phyloP scores from a whole-genome alignment of 2,329 filamentous ascomycete species.

The Alternaria longipes region DNA sequence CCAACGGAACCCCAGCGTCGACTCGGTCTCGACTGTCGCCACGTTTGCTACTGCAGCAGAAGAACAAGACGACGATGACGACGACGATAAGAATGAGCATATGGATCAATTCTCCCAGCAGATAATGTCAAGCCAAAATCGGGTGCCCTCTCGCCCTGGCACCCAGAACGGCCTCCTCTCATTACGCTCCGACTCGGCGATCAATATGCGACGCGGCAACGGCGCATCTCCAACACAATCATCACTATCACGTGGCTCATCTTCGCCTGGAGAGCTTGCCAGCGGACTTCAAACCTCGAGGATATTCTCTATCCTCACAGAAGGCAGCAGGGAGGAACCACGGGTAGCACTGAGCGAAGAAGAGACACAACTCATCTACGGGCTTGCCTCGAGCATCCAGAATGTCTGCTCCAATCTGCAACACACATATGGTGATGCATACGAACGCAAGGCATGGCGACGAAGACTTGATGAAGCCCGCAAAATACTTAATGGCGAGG shows the following conservation, averaged over 20 bases:
- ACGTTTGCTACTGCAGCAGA: conserved; percentile 72
- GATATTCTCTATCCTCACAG: conserved; percentile 55
- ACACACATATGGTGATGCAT: conserved; percentile 56
- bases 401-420: conserved; percentile 63
- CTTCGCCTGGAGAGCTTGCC: conserved; percentile 44
- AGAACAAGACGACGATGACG: conserved; percentile 53
- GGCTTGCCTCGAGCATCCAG: conserved; percentile 63
- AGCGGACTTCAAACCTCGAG: conserved; percentile 50
- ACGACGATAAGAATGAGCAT: conserved; percentile 53
- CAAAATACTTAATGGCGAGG: conserved; percentile 74
- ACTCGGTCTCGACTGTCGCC: conserved; percentile 68
- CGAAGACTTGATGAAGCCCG: conserved; percentile 78
- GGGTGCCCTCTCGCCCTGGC: conserved; percentile 25
- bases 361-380: conserved; percentile 63
- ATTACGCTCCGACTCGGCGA: conserved; percentile 45
- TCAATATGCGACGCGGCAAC: conserved; percentile 40
- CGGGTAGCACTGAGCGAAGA: conserved; percentile 58
- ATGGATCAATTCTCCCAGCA: conserved; percentile 52
- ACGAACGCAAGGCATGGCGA: conserved; percentile 71
- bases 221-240: conserved; percentile 41
- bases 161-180: conserved; percentile 29
- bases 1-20: conserved; percentile 64
- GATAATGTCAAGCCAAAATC: conserved; percentile 36
- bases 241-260: conserved; percentile 36
- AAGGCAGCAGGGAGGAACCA: conserved; percentile 44